Base-by-base conservation (phyloP, 1,284 basidiomycete genomes). In the Fomitiporia mediterranea region DNA sequence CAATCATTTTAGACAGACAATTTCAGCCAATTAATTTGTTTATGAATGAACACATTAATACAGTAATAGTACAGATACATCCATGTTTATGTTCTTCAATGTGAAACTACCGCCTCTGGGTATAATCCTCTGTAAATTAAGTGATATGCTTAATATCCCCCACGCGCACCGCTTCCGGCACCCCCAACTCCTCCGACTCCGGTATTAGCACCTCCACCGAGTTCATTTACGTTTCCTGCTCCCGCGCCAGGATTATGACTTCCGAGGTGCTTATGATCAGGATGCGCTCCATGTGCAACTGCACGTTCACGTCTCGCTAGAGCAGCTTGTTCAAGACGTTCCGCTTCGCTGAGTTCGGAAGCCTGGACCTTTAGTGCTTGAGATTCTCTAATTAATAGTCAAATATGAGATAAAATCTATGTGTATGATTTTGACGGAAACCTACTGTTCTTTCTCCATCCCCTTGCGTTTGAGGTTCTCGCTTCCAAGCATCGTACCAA, bases 301-400 rank as follows among this genome's bases (percentile, higher is more conserved):
- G 79, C 80, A 4, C 78, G 73, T 60, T 81, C 76, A 21, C 79
- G 74, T 35, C 74, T 72, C 64, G 73, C 64, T 40, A 71, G 47
- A 7, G 79, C 80, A 63, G 80, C 78, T 1, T 67, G 68, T 67
- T 82, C 80, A 9, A 81, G 70, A 19, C 76, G 72, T 64, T 82
- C 79, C 23, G 80, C 80, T 64, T 80, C 77, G n/a, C 71, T 69
- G 19, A 82, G 67, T 62, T 81, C 80, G 3, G 67, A 62, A 32
- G 74, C 72, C 66, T 81, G 80, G 15, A 70, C 61, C 59, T 77
- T 77, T 51, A 75, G 62, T 0, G 73, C 68, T 21, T 73, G 68
- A 0, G 79, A 79, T 68, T 80, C 78, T 47, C 74, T 74, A 44
- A 35, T 25, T 15, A 23, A 27, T 2, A 44, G 13, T 19, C 4